These are phyloP conservation scores for Exophiala dermatitidis DNA, from an alignment of 2,329 filamentous ascomycete species.

Conservation along the genomic window DNA sequence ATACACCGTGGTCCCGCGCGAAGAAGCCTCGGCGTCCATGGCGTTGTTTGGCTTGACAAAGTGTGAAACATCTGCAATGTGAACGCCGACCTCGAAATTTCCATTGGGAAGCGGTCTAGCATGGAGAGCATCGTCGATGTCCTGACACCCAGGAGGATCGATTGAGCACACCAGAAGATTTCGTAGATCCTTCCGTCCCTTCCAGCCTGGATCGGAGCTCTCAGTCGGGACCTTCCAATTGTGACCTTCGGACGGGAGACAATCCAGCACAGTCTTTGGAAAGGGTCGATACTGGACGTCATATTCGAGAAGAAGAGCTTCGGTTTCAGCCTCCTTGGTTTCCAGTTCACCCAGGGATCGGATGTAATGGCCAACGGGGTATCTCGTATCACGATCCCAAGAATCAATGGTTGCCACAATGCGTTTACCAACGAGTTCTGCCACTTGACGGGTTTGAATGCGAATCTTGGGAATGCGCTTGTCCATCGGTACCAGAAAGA, in stretches of 20 bases:
- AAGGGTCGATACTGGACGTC: slow-evolving; percentile 98
- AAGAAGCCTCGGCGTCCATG: slow-evolving; percentile 92
- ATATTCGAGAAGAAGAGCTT: slow-evolving; percentile 86
- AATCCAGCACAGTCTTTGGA: slow-evolving; percentile 90
- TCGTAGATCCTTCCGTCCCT: slow-evolving; percentile 72
- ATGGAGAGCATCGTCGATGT: slow-evolving; percentile 96
- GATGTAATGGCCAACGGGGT: slow-evolving; percentile 89
- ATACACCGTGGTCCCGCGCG: slow-evolving; percentile 93
- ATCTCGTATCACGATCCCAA: slow-evolving; percentile 89
- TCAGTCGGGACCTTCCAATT: slow-evolving; percentile 85
- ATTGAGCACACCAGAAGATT: slow-evolving; percentile 92
- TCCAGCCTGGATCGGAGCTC: slow-evolving; percentile 77
- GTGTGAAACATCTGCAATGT: slow-evolving; percentile 98
- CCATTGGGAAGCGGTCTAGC: slow-evolving; percentile 78
- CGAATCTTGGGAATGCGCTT: slow-evolving; percentile 95
- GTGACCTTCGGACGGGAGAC: slow-evolving; percentile 82
- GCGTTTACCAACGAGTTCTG: slow-evolving; percentile 81
- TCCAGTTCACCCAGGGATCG: slow-evolving; percentile 88
- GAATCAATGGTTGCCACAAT: slow-evolving; percentile 89
- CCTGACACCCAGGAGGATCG: slow-evolving; percentile 89
- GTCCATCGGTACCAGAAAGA: slow-evolving; percentile 96
- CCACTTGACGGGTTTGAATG: slow-evolving; percentile 81
- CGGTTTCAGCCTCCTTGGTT: slow-evolving; percentile 95
- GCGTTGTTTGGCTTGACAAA: slow-evolving; percentile 96
- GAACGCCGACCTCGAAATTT: slow-evolving; percentile 91